phyloP scores from a whole-genome alignment of 1,284 basidiomycete genomes.

The Quambalaria eucalypti region DNA sequence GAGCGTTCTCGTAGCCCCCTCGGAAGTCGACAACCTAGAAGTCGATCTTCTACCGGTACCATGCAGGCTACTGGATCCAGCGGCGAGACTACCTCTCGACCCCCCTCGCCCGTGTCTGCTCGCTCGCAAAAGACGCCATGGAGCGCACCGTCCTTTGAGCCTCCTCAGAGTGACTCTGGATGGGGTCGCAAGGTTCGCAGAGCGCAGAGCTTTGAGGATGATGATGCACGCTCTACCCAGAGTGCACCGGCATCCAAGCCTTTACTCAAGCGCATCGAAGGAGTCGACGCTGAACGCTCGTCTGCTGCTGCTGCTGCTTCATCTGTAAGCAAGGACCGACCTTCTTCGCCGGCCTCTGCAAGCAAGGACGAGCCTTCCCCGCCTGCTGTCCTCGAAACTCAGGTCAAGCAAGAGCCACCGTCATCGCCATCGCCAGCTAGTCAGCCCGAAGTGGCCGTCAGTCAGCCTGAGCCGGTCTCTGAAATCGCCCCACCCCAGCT shows the following conservation, averaged over 20 bases:
- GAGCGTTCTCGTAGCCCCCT: not conserved
- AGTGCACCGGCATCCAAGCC: not conserved
- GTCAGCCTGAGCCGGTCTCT: no score
- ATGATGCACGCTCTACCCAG: not conserved
- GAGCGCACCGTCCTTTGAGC: not conserved
- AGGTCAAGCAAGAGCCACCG: no score
- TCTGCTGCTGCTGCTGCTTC: not conserved
- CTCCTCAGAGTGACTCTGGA: not conserved
- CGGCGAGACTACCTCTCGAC: not conserved
- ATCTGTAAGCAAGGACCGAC: not conserved
- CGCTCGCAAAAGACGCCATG: not conserved
- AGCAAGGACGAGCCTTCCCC: not conserved
- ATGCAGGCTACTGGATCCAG: not conserved
- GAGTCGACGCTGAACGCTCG: not conserved
- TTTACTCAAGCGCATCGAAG: not conserved
- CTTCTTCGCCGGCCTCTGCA: not conserved
- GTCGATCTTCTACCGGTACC: not conserved
- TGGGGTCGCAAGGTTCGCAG: not conserved
- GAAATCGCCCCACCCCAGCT: no score
- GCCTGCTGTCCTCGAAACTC: no score
- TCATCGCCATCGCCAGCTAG: no score
- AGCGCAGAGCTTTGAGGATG: not conserved
- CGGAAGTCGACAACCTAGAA: not conserved
- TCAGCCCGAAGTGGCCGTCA: no score
- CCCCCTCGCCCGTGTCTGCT: not conserved